phyloP scores from a whole-genome alignment of 139 green algal genomes.

The Chlamydomonas schloesseri region DNA sequence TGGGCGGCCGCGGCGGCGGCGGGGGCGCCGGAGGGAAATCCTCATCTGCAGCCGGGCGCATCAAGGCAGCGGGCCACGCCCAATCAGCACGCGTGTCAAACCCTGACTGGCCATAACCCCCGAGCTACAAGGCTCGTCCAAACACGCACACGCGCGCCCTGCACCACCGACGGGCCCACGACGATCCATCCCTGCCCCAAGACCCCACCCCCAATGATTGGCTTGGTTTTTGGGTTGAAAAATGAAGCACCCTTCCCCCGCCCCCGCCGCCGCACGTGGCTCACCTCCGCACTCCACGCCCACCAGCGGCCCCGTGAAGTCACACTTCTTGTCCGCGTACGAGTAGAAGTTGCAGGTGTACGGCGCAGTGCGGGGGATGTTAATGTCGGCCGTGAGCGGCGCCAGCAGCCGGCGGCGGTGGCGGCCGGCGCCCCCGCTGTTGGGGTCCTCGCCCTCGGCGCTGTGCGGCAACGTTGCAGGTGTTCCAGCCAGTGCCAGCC shows the following conservation, averaged over 20 bases:
- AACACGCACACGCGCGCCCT: too few relatives aligned
- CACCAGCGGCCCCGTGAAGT: background rate
- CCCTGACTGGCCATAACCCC: too few relatives aligned
- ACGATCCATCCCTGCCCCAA: too few relatives aligned
- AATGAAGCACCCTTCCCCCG: too few relatives aligned
- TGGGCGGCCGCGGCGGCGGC: background rate
- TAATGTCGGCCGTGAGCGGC: background rate
- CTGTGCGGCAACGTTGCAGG: too few relatives aligned
- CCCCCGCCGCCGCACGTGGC: background rate
- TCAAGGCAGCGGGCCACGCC: too few relatives aligned
- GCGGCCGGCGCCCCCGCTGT: background rate
- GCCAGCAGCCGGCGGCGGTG: background rate
- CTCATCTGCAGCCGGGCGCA: background rate
- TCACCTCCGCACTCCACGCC: background rate
- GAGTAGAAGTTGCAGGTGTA: constrained; percentile 8
- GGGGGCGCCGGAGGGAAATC: background rate
- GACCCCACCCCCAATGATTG: too few relatives aligned
- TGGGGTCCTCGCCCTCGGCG: background rate
- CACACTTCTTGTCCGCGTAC: background rate
- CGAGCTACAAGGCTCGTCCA: too few relatives aligned
- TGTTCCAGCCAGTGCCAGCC: too few relatives aligned
- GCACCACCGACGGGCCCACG: too few relatives aligned
- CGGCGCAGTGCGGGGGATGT: background rate
- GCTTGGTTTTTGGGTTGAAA: too few relatives aligned
- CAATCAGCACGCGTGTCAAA: too few relatives aligned